Base-by-base conservation (phyloP, 768 basidiomycete species). In the Dacryopinax spathularia region DNA sequence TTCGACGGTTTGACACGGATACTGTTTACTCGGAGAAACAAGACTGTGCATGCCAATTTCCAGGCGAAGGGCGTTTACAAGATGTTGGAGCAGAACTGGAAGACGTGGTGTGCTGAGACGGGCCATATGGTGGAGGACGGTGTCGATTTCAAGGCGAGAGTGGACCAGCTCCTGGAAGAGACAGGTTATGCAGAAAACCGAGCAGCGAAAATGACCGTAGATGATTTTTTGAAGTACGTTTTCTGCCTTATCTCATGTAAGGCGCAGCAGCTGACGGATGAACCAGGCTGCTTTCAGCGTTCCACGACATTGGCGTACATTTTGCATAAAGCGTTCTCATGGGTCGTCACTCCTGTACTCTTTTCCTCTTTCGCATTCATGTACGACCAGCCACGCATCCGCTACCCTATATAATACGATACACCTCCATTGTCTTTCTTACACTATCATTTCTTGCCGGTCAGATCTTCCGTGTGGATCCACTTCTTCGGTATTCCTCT, bases 1-100 rank as follows among this genome's bases (percentile, higher is more conserved):
- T 98, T 97, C 71, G 96, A 99, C 72, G 96, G 96, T 1, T 79
- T 99, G 66, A 89, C 84, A 56, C 81, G 96, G 43, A 92, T 98
- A 63, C 76, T 96, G 36, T 98, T 98, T 72, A 85, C 84, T 33
- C 77, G 95, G 65, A 81, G 88, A 68, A 97, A 98, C 72, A 97
- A 96, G 76, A 91, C 84, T 6, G 77, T 91, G 0, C 84, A 92
- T 69, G 92, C 87, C 10, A 90, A 86, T 68, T 97, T 99, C 72
- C 83, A 83, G 78, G 93, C 93, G 18, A 95, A 91, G 72, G 96
- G 95, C 4, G 92, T 99, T 33, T 81, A 89, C 72, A 88, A 92
- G 69, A 89, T 98, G 89, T 75, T 98, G 66, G 93, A 96, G 74
- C 83, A 84, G 69, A 98, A 98, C 72, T 88, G 88, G 79, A 83